Base-by-base conservation (phyloP, 345 rosid genomes). In the Eucalyptus rudis region DNA sequence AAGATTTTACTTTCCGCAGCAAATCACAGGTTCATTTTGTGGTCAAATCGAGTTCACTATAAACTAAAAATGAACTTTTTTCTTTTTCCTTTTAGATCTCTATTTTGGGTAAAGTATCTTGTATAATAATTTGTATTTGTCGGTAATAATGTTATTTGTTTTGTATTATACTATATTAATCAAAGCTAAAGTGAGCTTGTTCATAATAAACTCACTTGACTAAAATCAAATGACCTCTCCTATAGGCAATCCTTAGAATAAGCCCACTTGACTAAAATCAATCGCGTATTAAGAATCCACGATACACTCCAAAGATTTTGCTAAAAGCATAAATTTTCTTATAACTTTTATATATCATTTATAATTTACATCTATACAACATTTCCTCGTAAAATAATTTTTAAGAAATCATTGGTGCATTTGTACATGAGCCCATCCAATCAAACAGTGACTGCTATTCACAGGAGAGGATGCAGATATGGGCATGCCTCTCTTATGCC, bases 401-500 rank as follows among this genome's bases (percentile, higher is more conserved):
- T 25, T 25, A 6, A 58, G 27, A 58, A 58, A 58, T 12, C 27
- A 24, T 62, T 3, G 31, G 33, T 13, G 15, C 31, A 27, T 27
- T 13, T 3, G n/a, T 62, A 15, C 1, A n/a, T 66, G 40, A 66
- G 43, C 25, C 12, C 83, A 25, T 6, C 45, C 27, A 40, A 76
- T 76, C 47, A 44, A 36, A 71, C 83, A 76, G 25, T 10, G 13
- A 20, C 83, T 36, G 47, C 83, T 76, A 36, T 76, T 36, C 3
- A 76, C 83, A 76, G 81, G 45, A 33, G 47, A 36, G 45, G 47
- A 36, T 36, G 22, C 27, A 5, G 47, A 20, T 36, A 40, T 20
- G 25, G 83, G 47, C 45, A 86, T 86, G 87, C 7, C n/a, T 10
- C 79, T 80, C 45, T 95, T 94, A 98, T 84, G 97, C 96, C 90